A percentile compares a stretch with the other conserved stretches of the same genome.
Conservation (phyloP, 768 basidiomycete species). For the Trametes cinnabarina region DNA sequence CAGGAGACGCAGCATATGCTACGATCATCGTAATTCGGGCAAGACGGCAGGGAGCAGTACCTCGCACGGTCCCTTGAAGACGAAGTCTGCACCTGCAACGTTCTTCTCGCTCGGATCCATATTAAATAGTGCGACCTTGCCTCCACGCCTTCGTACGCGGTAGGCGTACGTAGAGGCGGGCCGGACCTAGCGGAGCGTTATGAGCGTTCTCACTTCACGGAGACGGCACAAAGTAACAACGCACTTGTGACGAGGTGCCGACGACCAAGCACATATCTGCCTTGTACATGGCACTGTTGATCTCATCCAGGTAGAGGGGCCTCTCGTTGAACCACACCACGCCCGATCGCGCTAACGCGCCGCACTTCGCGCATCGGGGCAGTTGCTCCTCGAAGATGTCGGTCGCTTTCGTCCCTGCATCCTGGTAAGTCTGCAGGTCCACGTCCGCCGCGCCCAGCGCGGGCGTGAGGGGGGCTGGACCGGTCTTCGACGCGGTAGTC, state of each 20-base stretch:
- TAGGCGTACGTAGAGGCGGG: slow-evolving; percentile 32
- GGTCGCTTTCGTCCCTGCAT: slow-evolving; percentile 7
- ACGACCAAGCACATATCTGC: slow-evolving; percentile 38
- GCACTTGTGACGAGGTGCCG: slow-evolving; percentile 38
- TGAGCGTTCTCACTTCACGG: background rate
- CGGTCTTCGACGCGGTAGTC: slow-evolving; percentile 38
- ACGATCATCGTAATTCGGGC: background rate
- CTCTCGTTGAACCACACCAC: slow-evolving; percentile 42
- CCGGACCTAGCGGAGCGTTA: slow-evolving; percentile 24
- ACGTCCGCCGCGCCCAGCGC: slow-evolving; percentile 20
- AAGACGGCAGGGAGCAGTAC: slow-evolving; percentile 1
- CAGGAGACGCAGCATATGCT: background rate
- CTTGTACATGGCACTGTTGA: slow-evolving; percentile 24
- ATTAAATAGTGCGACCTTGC: slow-evolving; percentile 38
- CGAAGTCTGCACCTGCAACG: slow-evolving; percentile 41
- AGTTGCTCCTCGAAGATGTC: slow-evolving; percentile 25
- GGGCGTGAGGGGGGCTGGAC: slow-evolving; percentile 30
- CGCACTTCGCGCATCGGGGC: slow-evolving; percentile 32
- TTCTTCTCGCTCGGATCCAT: slow-evolving; percentile 35
- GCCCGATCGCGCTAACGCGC: slow-evolving; percentile 33
- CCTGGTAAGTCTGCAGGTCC: slow-evolving; percentile 18
- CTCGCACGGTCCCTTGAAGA: slow-evolving; percentile 51
- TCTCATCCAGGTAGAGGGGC: slow-evolving; percentile 28
- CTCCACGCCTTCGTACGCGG: slow-evolving; percentile 28
- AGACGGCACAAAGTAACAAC: background rate